Conservation (phyloP, 176 grass and related monocot genomes). For the Triticum dicoccoides region DNA sequence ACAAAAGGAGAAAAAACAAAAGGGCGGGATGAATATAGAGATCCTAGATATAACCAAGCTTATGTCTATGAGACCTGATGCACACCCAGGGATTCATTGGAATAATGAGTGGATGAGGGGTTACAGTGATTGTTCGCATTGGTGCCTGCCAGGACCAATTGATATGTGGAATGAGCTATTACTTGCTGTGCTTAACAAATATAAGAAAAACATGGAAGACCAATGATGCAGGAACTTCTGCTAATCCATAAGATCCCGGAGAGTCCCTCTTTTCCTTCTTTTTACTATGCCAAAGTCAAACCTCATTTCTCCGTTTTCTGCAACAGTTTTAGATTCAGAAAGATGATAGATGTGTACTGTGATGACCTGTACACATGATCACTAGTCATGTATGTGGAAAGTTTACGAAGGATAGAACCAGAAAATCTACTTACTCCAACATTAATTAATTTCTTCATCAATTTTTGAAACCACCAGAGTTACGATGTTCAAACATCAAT, state of each 20-base stretch:
- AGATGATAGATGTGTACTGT: neutral
- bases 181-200: constrained; percentile 25
- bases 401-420: neutral
- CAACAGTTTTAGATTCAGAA: constrained; percentile 4
- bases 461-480: neutral
- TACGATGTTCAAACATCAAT: neutral
- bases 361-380: neutral
- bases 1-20: constrained; percentile 15
- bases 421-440: neutral
- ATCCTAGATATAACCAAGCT: constrained; percentile 48
- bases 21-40: constrained; percentile 24
- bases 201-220: constrained; percentile 4
- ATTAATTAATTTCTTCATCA: constrained; percentile 7
- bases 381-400: neutral
- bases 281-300: neutral
- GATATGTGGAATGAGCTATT: constrained; percentile 45
- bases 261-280: neutral
- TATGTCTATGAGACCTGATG: constrained; percentile 60
- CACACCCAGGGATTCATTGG: constrained; percentile 47
- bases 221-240: constrained; percentile 8
- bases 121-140: constrained; percentile 52
- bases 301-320: neutral
- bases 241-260: neutral
- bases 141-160: constrained; percentile 49
- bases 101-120: constrained; percentile 49